These are phyloP conservation scores for Brassica juncea DNA, from an alignment of 345 rosid species.

Conservation along the genomic window DNA sequence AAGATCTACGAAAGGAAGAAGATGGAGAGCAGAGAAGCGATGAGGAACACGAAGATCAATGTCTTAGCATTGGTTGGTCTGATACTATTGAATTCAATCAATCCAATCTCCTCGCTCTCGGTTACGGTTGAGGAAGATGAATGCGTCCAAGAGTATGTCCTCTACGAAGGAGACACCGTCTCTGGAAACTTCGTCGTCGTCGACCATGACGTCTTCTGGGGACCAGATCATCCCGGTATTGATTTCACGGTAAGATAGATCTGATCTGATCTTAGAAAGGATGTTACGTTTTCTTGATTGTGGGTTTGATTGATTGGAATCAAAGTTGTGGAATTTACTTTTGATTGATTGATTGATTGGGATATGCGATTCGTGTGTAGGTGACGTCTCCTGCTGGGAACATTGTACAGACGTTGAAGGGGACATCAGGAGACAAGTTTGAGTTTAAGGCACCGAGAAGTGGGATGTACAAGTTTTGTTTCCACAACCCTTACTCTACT, in stretches of 20 bases:
- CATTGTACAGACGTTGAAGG: constrained; percentile 61
- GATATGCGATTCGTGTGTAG: constrained; percentile 36
- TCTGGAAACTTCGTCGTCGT: constrained; percentile 98
- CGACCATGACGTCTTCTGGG: constrained; percentile 98
- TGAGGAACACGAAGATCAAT: constrained; percentile 36
- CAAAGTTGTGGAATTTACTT: not conserved
- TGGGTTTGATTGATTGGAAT: not conserved
- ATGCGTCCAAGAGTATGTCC: constrained; percentile 91
- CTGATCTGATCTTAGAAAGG: not conserved
- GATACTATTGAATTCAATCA: constrained; percentile 45
- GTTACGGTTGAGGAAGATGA: constrained; percentile 85
- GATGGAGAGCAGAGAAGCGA: constrained; percentile 45
- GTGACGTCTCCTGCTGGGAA: constrained; percentile 87
- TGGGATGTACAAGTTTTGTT: constrained; percentile 98
- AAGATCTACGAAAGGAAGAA: constrained; percentile 26
- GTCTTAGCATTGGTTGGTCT: constrained; percentile 34
- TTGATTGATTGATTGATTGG: not conserved
- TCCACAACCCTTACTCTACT: constrained; percentile 85
- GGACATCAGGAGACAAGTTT: constrained; percentile 95
- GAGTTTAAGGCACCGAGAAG: constrained; percentile 87
- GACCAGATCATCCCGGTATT: constrained; percentile 94
- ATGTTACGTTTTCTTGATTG: not conserved
- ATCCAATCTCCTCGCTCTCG: constrained; percentile 67
- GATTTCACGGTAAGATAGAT: constrained; percentile 66
- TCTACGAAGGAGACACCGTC: constrained; percentile 86